Evolutionary conservation across 805 yeast species (phyloP).

Genomic region (Metschnikowia anglica): DNA sequence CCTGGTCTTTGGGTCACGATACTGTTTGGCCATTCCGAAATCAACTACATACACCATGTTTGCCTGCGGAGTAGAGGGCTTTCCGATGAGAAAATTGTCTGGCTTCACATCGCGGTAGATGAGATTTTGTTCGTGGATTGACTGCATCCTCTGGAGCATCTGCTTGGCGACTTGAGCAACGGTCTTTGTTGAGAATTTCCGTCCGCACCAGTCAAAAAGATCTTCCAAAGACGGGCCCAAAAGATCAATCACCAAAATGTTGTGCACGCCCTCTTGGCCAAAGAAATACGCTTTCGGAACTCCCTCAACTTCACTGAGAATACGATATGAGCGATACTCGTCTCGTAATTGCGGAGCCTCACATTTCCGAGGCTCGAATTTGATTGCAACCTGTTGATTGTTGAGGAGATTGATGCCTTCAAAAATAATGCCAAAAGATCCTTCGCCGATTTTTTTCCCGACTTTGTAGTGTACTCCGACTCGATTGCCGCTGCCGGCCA

Average conservation of each 20-base stretch:
- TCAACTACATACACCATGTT: conserved; percentile 88
- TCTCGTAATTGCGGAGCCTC: conserved; percentile 98
- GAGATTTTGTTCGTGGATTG: conserved; percentile 84
- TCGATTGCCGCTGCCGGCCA: conserved; percentile 51
- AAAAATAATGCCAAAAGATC: conserved; percentile 95
- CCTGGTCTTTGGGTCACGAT: conserved; percentile 93
- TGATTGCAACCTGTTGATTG: conserved; percentile 92
- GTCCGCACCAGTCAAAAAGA: conserved; percentile 96
- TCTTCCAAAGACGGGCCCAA: conserved; percentile 96
- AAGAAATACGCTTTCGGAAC: conserved; percentile 96
- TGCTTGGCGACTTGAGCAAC: conserved; percentile 93
- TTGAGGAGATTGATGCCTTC: conserved; percentile 93
- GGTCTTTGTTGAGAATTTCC: conserved; percentile 82
- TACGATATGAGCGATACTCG: conserved; percentile 93
- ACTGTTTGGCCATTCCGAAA: conserved; percentile 98
- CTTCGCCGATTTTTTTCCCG: conserved; percentile 97
- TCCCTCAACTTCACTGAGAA: conserved; percentile 76
- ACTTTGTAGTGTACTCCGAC: conserved; percentile 96
- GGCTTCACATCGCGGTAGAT: conserved; percentile 98
- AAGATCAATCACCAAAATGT: conserved; percentile 88
- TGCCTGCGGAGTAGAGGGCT: conserved; percentile 80
- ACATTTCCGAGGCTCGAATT: conserved; percentile 93
- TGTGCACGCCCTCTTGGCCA: conserved; percentile 97
- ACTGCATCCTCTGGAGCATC: conserved; percentile 84
- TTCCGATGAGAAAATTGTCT: conserved; percentile 91